Evolutionary conservation across 176 grass and related monocot species (phyloP).

Genomic region (Thinopyrum elongatum): DNA sequence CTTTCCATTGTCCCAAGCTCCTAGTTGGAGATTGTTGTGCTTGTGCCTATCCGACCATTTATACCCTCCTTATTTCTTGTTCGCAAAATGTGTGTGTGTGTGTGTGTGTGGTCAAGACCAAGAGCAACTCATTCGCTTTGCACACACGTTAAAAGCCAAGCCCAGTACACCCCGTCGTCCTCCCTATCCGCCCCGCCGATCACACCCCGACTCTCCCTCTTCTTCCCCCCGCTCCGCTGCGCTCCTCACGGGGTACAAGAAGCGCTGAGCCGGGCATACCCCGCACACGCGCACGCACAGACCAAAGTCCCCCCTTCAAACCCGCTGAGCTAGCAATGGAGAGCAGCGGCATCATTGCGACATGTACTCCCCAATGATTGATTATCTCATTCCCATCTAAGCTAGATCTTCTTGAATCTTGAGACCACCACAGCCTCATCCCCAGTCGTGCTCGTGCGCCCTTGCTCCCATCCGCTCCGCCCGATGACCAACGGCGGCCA

Average conservation of each 20-base stretch:
- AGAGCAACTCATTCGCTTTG: background rate
- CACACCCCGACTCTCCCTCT: background rate
- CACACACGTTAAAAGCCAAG: background rate
- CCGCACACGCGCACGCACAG: constrained; percentile 27
- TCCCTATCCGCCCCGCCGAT: constrained; percentile 14
- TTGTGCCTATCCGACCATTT: constrained; percentile 27
- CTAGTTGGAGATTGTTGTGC: no score
- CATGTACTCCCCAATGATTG: constrained; percentile 90
- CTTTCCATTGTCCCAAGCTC: no score
- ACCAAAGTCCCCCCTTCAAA: constrained; percentile 54
- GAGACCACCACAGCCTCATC: constrained; percentile 6
- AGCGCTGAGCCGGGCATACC: background rate
- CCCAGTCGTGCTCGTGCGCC: background rate
- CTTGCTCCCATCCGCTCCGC: background rate
- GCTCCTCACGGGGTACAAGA: background rate
- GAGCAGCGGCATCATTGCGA: constrained; percentile 71
- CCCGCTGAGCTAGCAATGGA: constrained; percentile 35
- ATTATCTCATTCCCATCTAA: constrained; percentile 42
- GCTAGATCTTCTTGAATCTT: constrained; percentile 34
- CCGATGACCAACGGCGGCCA: constrained; percentile 57
- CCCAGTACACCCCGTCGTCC: constrained; percentile 32
- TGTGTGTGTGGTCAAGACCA: background rate
- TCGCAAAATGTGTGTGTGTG: background rate
- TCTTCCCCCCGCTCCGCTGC: background rate
- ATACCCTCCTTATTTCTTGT: constrained; percentile 45